Conservation (phyloP, 495 filamentous ascomycete genomes). For the Schizothecium vesticola region DNA sequence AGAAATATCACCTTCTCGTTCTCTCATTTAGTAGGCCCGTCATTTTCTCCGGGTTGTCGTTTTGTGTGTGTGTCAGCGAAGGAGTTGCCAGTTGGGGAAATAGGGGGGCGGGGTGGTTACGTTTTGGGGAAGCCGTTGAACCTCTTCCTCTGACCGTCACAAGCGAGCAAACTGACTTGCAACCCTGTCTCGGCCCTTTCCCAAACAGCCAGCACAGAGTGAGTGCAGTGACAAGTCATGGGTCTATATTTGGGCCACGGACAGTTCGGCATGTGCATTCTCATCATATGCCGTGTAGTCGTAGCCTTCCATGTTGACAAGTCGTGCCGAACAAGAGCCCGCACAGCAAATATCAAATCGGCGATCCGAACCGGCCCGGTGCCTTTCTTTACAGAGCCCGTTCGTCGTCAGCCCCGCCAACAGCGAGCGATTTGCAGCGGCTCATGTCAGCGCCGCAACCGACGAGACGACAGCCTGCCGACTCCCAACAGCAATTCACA, state of each 20-base stretch:
- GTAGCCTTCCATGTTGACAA: neutral
- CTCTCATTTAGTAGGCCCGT: neutral
- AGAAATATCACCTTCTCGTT: neutral
- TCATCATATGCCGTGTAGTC: neutral
- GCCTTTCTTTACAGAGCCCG: neutral
- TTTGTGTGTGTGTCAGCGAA: neutral
- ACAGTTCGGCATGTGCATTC: neutral
- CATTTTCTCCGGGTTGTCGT: neutral
- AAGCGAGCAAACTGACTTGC: neutral
- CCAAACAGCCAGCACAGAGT: neutral
- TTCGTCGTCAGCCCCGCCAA: neutral
- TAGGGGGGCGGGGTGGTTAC: neutral
- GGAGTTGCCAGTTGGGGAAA: neutral
- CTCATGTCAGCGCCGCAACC: neutral
- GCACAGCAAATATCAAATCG: neutral
- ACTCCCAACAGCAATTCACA: too few relatives aligned
- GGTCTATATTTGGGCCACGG: neutral
- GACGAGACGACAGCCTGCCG: too few relatives aligned
- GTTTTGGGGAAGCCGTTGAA: constrained; percentile 10
- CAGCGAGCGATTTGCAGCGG: constrained; percentile 6
- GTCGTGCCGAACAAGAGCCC: neutral
- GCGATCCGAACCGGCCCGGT: neutral
- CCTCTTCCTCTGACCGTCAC: neutral
- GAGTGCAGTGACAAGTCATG: neutral
- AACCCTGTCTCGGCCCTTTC: neutral